Evolutionary conservation across 768 basidiomycete species (phyloP).

Genomic region (Mycena indigotica): DNA sequence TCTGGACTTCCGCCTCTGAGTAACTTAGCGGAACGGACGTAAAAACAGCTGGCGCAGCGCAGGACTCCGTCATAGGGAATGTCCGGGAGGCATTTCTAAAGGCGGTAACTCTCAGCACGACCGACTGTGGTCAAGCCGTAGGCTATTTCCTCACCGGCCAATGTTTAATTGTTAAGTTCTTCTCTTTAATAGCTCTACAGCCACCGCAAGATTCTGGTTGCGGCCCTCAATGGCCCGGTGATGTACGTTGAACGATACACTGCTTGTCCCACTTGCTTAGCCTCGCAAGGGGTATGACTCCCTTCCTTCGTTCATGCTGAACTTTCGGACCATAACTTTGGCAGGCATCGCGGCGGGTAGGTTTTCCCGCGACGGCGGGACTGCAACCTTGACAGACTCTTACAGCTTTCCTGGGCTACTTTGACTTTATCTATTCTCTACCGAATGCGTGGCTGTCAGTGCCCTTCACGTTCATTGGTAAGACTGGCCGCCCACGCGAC

Average conservation of each 20-base stretch:
- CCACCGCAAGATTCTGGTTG: constrained; percentile 70
- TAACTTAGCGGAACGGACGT: constrained; percentile 60
- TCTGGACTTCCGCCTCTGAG: background rate
- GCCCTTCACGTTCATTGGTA: constrained; percentile 70
- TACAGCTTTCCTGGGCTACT: constrained; percentile 67
- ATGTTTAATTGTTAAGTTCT: background rate
- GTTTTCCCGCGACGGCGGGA: background rate
- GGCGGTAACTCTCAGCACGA: constrained; percentile 52
- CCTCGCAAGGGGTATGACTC: constrained; percentile 53
- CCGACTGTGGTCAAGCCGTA: constrained; percentile 68
- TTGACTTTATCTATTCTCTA: constrained; percentile 73
- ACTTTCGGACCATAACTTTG: background rate
- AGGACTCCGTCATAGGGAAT: constrained; percentile 24
- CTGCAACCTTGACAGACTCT: too few species aligned
- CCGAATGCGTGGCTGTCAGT: constrained; percentile 63
- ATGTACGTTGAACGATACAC: constrained; percentile 35
- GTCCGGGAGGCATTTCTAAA: constrained; percentile 51
- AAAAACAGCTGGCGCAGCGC: constrained; percentile 26
- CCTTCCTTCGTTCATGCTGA: background rate
- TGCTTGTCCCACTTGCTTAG: too few species aligned
- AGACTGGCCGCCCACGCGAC: constrained; percentile 8
- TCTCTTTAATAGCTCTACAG: constrained; percentile 61
- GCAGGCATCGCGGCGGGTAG: constrained; percentile 66
- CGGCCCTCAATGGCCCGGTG: constrained; percentile 73
- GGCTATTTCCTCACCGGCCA: constrained; percentile 16